Percentiles rank a stretch among this genome's conserved stretches.
phyloP scores from a whole-genome alignment of 1,139 yeast species.

The Candida dubliniensis region DNA sequence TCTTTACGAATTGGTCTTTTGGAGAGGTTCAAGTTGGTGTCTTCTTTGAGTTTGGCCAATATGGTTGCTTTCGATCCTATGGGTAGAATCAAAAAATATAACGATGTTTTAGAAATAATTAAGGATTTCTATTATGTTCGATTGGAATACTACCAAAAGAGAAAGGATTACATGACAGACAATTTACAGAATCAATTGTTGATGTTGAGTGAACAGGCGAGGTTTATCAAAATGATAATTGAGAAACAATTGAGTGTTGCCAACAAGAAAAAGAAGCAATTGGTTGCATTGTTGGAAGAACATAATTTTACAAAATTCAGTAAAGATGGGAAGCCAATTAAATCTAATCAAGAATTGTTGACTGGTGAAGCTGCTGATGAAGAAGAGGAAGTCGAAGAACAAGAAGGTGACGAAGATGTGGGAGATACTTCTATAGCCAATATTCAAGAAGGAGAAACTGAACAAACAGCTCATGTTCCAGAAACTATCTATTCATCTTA shows the following conservation, averaged over 20 bases:
- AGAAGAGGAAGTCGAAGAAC: conserved; percentile 31
- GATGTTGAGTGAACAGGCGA: conserved; percentile 77
- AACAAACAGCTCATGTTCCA: conserved; percentile 36
- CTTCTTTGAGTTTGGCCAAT: conserved; percentile 70
- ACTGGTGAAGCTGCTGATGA: conserved; percentile 25
- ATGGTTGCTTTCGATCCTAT: conserved; percentile 97
- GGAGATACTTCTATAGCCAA: conserved; percentile 41
- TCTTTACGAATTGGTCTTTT: conserved; percentile 72
- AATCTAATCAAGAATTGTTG: conserved; percentile 16
- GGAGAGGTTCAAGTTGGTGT: conserved; percentile 76
- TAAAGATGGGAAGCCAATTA: conserved; percentile 59
- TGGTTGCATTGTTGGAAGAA: conserved; percentile 62
- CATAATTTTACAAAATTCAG: conserved; percentile 76
- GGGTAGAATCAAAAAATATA: conserved; percentile 85
- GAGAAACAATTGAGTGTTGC: conserved; percentile 69
- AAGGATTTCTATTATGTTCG: conserved; percentile 84
- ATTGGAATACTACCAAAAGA: conserved; percentile 83
- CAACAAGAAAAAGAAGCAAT: conserved; percentile 66
- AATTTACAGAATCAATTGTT: conserved; percentile 73
- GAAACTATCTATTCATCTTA: conserved; percentile 54
- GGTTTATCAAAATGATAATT: conserved; percentile 88
- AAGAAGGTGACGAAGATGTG: conserved; percentile 32
- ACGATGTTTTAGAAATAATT: conserved; percentile 71
- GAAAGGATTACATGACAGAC: conserved; percentile 78
- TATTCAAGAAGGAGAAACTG: conserved; percentile 22